A percentile compares a stretch with the other conserved stretches of the same genome.
phyloP scores from a whole-genome alignment of 495 filamentous ascomycete genomes.

The Astrocystis sublimbata region DNA sequence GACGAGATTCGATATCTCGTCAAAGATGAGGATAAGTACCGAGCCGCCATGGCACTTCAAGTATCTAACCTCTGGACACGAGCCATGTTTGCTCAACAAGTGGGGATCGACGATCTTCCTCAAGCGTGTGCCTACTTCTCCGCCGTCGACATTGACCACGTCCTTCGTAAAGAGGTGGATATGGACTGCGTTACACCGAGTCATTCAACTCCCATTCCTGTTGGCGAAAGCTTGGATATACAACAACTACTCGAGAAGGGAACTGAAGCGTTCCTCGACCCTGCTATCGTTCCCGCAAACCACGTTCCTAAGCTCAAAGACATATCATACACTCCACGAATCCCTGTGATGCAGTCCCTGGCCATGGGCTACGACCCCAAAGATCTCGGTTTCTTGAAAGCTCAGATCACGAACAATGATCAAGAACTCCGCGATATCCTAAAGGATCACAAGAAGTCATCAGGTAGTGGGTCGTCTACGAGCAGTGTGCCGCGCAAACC shows the following conservation, averaged over 20 bases:
- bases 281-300: constrained; percentile 50
- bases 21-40: constrained; percentile 81
- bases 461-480: neutral
- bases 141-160: constrained; percentile 89
- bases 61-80: constrained; percentile 95
- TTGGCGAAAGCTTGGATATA: constrained; percentile 85
- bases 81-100: constrained; percentile 94
- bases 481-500: constrained; percentile 15
- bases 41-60: constrained; percentile 86
- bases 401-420: constrained; percentile 78
- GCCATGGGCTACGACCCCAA: constrained; percentile 29
- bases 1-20: constrained; percentile 97
- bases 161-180: constrained; percentile 94
- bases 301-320: constrained; percentile 54
- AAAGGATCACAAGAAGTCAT: constrained; percentile 50
- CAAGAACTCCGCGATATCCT: constrained; percentile 73
- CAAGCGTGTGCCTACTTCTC: constrained; percentile 95
- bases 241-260: constrained; percentile 69
- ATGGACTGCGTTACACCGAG: constrained; percentile 96
- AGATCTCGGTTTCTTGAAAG: constrained; percentile 68
- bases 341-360: constrained; percentile 76
- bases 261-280: constrained; percentile 63
- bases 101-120: constrained; percentile 92
- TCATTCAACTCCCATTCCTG: constrained; percentile 74
- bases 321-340: constrained; percentile 67